These are phyloP conservation scores for Sherardia arvensis DNA, from an alignment of 257 asterid species.

Conservation along the genomic window DNA sequence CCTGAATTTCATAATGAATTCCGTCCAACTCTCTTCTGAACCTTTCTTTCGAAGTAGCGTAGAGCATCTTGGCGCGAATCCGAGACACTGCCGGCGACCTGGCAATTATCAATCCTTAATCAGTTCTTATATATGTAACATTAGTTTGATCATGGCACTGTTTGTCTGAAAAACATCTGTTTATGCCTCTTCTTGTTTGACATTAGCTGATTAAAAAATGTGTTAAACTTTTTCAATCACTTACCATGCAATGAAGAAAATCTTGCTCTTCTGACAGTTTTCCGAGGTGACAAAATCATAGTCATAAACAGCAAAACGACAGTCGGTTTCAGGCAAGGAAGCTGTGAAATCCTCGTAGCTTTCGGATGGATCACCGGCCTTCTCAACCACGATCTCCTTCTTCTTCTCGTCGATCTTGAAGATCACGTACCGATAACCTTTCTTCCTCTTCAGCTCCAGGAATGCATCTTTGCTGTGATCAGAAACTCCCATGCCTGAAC, in stretches of 20 bases:
- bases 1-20: constrained; percentile 34
- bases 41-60: constrained; percentile 31
- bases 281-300: constrained; percentile 60
- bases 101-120: not conserved
- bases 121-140: too few species aligned
- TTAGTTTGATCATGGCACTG: too few species aligned
- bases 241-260: constrained; percentile 70
- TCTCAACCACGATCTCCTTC: constrained; percentile 57
- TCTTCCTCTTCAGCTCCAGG: constrained; percentile 56
- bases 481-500: constrained; percentile 52
- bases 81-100: constrained; percentile 33
- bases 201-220: too few species aligned
- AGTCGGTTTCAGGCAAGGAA: constrained; percentile 52
- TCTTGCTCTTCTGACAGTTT: constrained; percentile 72
- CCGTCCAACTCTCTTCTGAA: constrained; percentile 31
- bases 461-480: constrained; percentile 46
- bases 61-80: constrained; percentile 33
- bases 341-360: constrained; percentile 45
- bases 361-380: constrained; percentile 47
- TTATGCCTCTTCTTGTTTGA: too few species aligned
- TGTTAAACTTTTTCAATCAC: not conserved
- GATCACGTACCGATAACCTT: constrained; percentile 46
- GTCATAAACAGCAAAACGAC: constrained; percentile 59
- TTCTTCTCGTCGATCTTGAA: constrained; percentile 60
- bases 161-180: too few species aligned